Conservation (phyloP, 2,329 filamentous ascomycete species). For the Aspergillus tubingensis region DNA sequence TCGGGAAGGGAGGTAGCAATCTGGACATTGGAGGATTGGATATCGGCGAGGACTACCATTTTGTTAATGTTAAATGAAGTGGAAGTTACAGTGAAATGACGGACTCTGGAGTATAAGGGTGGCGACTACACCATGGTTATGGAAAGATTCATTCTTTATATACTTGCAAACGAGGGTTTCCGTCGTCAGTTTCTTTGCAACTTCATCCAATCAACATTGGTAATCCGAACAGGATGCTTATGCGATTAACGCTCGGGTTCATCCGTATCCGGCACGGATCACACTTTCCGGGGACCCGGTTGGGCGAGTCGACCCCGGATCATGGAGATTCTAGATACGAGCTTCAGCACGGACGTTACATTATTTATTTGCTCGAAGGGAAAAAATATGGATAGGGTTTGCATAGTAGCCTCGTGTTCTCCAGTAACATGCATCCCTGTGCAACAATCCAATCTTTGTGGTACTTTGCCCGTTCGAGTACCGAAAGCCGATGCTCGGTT, state of each 20-base stretch:
- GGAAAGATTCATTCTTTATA: no score
- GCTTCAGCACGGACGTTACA: no score
- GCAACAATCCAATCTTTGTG: background rate
- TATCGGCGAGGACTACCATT: background rate
- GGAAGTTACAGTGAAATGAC: background rate
- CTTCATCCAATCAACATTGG: background rate
- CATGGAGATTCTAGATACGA: background rate
- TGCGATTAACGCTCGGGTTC: background rate
- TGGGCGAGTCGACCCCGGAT: background rate
- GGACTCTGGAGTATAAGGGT: background rate
- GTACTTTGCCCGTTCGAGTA: background rate
- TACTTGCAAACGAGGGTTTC: no score
- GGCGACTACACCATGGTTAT: background rate
- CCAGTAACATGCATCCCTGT: background rate
- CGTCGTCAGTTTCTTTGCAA: no score
- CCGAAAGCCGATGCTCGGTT: background rate
- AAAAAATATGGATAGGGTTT: no score
- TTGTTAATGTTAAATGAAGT: background rate
- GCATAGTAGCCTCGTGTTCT: background rate
- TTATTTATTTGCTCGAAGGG: background rate
- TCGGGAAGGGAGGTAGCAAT: constrained; percentile 6
- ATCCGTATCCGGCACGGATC: background rate
- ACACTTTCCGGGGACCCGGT: background rate
- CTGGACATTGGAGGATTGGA: background rate
- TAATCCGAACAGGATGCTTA: background rate